Percentiles rank a stretch among this genome's conserved stretches.
Evolutionary conservation across 257 asterid species (phyloP).

Genomic region (Nicotiana undulata): DNA sequence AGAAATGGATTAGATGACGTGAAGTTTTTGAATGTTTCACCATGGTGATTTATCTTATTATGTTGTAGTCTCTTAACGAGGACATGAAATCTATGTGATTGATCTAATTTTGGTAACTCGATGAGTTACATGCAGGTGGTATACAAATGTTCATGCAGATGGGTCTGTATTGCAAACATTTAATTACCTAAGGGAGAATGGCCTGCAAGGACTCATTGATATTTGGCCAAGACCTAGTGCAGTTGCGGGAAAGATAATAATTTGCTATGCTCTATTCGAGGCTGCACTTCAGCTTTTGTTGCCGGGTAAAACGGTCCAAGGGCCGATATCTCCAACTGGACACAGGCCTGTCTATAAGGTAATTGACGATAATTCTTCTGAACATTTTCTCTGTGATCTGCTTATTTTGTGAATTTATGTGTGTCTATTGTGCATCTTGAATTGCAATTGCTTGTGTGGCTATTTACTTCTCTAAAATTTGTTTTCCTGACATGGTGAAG

Average conservation of each 20-base stretch:
- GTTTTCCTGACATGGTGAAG: neutral
- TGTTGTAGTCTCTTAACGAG: neutral
- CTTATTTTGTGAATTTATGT: neutral
- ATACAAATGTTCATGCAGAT: slow-evolving; percentile 93
- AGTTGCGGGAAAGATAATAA: slow-evolving; percentile 69
- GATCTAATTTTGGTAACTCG: neutral
- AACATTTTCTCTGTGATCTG: neutral
- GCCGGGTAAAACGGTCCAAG: slow-evolving; percentile 82
- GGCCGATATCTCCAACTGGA: slow-evolving; percentile 89
- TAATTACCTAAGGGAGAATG: slow-evolving; percentile 53
- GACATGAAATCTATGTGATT: neutral
- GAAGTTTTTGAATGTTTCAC: neutral
- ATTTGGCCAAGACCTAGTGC: slow-evolving; percentile 87
- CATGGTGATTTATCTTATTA: neutral
- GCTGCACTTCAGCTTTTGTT: slow-evolving; percentile 85
- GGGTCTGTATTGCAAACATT: slow-evolving; percentile 75
- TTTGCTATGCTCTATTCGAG: slow-evolving; percentile 71
- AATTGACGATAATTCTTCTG: neutral
- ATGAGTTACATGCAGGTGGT: slow-evolving; percentile 64
- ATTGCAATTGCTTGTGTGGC: neutral
- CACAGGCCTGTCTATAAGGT: slow-evolving; percentile 91
- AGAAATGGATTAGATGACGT: neutral
- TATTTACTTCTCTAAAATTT: neutral
- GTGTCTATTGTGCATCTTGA: neutral
- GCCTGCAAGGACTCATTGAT: slow-evolving; percentile 54